Conservation (phyloP, 768 basidiomycete species). For the Infundibulicybe gibba region DNA sequence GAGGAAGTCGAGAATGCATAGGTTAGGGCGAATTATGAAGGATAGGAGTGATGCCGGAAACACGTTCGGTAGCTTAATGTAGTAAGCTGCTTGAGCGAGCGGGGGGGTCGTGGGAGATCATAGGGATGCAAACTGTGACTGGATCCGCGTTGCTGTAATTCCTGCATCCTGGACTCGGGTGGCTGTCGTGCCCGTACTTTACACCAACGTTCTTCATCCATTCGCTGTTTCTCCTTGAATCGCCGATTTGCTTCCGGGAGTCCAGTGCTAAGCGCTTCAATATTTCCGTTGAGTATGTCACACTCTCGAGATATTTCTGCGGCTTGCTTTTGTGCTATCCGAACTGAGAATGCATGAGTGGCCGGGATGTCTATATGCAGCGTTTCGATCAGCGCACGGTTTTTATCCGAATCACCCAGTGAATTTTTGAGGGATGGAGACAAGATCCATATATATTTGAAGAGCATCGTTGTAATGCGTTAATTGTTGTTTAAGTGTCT, state of each 20-base stretch:
- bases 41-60: conserved; percentile 19
- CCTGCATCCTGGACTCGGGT: conserved; percentile 87
- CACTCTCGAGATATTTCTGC: conserved; percentile 86
- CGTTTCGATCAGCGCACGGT: conserved; percentile 52
- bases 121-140: conserved; percentile 65
- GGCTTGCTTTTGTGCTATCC: conserved; percentile 92
- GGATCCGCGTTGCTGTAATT: conserved; percentile 79
- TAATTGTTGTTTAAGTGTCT: conserved; percentile 89
- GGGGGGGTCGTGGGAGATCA: conserved; percentile 5
- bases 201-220: conserved; percentile 85
- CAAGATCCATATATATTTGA: conserved; percentile 89
- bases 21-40: conserved; percentile 17
- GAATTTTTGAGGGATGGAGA: conserved; percentile 80
- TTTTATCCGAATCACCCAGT: conserved; percentile 89
- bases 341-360: conserved; percentile 45
- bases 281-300: conserved; percentile 63
- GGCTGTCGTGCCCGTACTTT: conserved; percentile 87
- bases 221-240: conserved; percentile 49
- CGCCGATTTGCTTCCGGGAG: conserved; percentile 55
- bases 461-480: conserved; percentile 91
- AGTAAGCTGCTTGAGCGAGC: too few relatives aligned
- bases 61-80: conserved; percentile 14
- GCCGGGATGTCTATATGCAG: neutral
- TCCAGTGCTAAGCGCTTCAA: conserved; percentile 67
- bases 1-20: conserved; percentile 19